Base-by-base conservation (phyloP, 306 rosid genomes). In the Quercus parvula region DNA sequence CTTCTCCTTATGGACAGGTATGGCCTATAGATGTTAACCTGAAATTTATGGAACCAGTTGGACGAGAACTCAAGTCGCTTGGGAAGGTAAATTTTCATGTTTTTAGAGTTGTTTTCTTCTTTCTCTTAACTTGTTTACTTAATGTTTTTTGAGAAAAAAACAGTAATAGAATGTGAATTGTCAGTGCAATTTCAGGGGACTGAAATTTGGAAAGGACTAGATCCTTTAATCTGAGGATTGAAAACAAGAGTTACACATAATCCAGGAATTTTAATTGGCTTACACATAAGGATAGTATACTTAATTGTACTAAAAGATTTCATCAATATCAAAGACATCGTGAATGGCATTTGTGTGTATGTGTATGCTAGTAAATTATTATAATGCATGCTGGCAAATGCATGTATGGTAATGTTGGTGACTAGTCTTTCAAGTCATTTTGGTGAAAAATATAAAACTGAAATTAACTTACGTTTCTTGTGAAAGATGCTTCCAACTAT, bases 21-120 rank as follows among this genome's bases (percentile, higher is more conserved):
- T 95, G 99, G 99, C 99, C 97, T 9, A 78, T 95, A 19, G 79
- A 52, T 20, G 85, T 92, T 38, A 77, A 95, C 86, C 80, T 95
- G 78, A 89, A 91, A 66, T 81, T 95, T 79, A 52, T 95, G 86
- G 97, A 95, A 89, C 99, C 99, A 0, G 94, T 95, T 79, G 95
- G 94, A 44, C 84, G 91, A 77, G 99, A 95, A 83, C 97, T 95
- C 74, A 93, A 91, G 88, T 12, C 78, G 52, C 88, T 95, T 68
- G 99, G 97, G 71, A 95, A 92, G 97, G 99, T 95, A 64, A 81
- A 62, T 70, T 33, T 27, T 28, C 79, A 6, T 35, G 24, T 46
- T 78, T 77, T 30, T 67, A 22, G 76, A 41, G 61, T 55, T 44
- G 9, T 27, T 69, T 58, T 30, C 22, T 24, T 66, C 12, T 4